Base-by-base conservation (phyloP, 208 protist genomes). In the Leishmania major region DNA sequence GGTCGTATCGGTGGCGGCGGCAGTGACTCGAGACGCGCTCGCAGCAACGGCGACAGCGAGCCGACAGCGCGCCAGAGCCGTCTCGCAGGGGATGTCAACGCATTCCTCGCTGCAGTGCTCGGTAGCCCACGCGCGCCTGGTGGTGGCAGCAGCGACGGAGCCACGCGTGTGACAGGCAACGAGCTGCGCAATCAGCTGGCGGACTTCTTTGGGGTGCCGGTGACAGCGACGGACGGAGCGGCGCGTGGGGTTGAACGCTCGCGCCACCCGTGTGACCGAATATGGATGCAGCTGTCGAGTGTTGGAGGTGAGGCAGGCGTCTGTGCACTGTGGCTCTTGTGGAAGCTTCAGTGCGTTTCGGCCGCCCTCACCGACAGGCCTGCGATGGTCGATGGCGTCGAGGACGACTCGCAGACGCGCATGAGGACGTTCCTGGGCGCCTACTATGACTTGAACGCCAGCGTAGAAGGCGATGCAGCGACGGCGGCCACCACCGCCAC, bases 291-390 rank as follows among this genome's bases (percentile, higher is more conserved):
- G 55, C 35, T 72, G 60, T 22, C 57, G 37, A 1, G 59, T 51
- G 43, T 22, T 45, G 64, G 59, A 5, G 37, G 31, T 28, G 72
- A 75, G 25, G 82, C 25, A 1, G 75, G 59, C 47, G 64, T 77
- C 35, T 69, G 74, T 72, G 83, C 83, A 60, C 72, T 74, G 55
- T 86, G 83, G 83, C 78, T 86, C 40, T 43, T 86, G 83, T 86
- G 83, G 83, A 74, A 78, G 77, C 77, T 85, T 10, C 60, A 78
- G 13, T 60, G 57, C 49, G 62, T 69, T 2, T 49, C 72, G 3
- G 75, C 17, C 0, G 15, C 40, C 22, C 75, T 60, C 22, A 51
- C 10, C 3, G 57, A 13, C 17, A 3, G 40, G 6, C 15, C 40
- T 31, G 35, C 75, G 40, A 69, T 13, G 3, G 53, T 6, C 17